Percentiles rank a stretch among this genome's conserved stretches.
Evolutionary conservation across 345 rosid species (phyloP).

Genomic region (Hibiscus tridactylites): DNA sequence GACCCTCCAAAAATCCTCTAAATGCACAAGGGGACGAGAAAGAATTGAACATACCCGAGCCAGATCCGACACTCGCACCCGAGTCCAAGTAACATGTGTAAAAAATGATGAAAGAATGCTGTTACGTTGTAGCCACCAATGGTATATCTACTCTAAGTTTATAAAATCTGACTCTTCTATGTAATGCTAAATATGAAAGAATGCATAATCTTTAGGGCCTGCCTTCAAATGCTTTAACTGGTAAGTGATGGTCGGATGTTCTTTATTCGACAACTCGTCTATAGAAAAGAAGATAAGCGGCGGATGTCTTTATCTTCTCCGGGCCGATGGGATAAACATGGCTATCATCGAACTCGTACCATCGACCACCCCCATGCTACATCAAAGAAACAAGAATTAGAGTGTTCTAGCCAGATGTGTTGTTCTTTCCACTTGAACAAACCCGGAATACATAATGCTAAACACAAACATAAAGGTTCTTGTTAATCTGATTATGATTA

Average conservation of each 20-base stretch:
- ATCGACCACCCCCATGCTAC: constrained; percentile 80
- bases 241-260: neutral
- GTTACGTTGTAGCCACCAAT: constrained; percentile 29
- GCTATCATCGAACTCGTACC: constrained; percentile 96
- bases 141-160: constrained; percentile 14
- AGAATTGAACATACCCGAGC: neutral
- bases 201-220: constrained; percentile 21
- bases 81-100: no score
- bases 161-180: neutral
- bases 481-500: neutral
- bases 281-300: constrained; percentile 94
- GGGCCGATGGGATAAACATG: constrained; percentile 54
- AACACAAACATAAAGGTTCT: neutral
- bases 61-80: neutral
- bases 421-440: neutral
- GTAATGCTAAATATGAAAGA: constrained; percentile 20
- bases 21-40: no score
- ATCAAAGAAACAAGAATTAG: constrained; percentile 14
- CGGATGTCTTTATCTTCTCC: constrained; percentile 85
- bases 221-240: constrained; percentile 4
- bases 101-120: neutral
- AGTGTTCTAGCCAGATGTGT: neutral
- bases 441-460: neutral
- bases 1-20: neutral
- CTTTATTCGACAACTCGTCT: constrained; percentile 57